Conservation (phyloP, 2,329 filamentous ascomycete genomes). For the Albifimbria verrucaria region DNA sequence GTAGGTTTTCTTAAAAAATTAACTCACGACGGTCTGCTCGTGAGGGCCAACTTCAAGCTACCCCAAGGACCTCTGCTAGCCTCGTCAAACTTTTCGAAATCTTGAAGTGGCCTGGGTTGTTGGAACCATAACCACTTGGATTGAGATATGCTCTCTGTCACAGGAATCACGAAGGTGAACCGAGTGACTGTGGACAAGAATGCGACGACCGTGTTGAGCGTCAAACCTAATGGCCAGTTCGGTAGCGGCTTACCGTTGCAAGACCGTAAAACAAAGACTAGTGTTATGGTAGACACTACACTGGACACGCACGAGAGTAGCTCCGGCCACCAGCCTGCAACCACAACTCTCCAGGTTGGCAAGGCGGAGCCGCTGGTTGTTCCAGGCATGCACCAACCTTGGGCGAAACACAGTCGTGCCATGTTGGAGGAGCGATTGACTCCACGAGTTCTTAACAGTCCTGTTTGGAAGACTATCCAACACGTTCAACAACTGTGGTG, state of each 20-base stretch:
- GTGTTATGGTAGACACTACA: constrained; percentile 14
- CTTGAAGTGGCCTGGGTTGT: constrained; percentile 7
- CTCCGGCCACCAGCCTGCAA: background rate
- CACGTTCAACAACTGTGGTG: too few species aligned
- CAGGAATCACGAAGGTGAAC: constrained; percentile 17
- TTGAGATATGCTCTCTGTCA: constrained; percentile 19
- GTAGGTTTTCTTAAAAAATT: background rate
- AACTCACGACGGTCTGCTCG: background rate
- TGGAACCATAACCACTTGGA: constrained; percentile 15
- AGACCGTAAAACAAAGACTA: constrained; percentile 7
- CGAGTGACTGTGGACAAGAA: constrained; percentile 21
- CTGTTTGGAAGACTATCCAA: too few species aligned
- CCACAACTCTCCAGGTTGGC: too few species aligned
- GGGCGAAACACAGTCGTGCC: too few species aligned
- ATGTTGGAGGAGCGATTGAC: too few species aligned
- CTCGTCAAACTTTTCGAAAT: constrained; percentile 12
- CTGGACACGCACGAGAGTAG: background rate
- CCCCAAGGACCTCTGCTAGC: constrained; percentile 15
- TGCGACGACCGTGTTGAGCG: constrained; percentile 23
- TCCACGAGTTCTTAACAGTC: too few species aligned
- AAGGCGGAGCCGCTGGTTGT: too few species aligned
- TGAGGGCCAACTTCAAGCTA: constrained; percentile 7
- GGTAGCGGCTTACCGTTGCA: constrained; percentile 18
- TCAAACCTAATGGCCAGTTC: constrained; percentile 17
- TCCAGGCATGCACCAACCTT: too few species aligned